phyloP scores from a whole-genome alignment of 371 early-diverging fungal species.

The Cokeromyces recurvatus region DNA sequence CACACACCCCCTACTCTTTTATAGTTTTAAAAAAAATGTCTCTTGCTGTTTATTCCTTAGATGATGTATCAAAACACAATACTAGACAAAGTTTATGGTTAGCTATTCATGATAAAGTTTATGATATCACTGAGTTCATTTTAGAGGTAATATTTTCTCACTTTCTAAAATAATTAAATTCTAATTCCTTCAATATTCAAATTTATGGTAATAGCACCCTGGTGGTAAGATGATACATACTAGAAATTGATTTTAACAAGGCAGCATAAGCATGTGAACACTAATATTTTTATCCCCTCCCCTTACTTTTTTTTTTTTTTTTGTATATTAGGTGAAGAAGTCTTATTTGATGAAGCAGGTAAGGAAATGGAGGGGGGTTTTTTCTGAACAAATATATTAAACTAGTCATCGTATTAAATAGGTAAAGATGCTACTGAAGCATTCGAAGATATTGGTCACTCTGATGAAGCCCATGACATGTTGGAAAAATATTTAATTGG shows the following conservation, averaged over 20 bases:
- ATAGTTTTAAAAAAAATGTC: not conserved
- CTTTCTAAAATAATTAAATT: no score
- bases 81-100: constrained; percentile 61
- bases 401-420: constrained; percentile 40
- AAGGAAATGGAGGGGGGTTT: no score
- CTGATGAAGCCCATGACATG: constrained; percentile 62
- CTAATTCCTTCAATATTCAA: no score
- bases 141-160: no score
- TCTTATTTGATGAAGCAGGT: constrained; percentile 56
- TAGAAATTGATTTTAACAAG: not conserved
- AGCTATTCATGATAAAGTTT: constrained; percentile 78
- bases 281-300: no score
- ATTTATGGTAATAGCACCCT: constrained; percentile 42
- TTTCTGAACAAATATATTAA: constrained; percentile 60
- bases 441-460: constrained; percentile 89
- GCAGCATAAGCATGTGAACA: constrained; percentile 18
- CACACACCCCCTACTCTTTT: not conserved
- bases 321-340: constrained; percentile 49
- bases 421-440: constrained; percentile 76
- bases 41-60: constrained; percentile 18
- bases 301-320: no score
- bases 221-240: constrained; percentile 41
- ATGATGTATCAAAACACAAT: constrained; percentile 59
- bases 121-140: constrained; percentile 77
- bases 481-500: constrained; percentile 37